Base-by-base conservation (phyloP, 2,329 filamentous ascomycete species). In the Epichloe coenophiala region DNA sequence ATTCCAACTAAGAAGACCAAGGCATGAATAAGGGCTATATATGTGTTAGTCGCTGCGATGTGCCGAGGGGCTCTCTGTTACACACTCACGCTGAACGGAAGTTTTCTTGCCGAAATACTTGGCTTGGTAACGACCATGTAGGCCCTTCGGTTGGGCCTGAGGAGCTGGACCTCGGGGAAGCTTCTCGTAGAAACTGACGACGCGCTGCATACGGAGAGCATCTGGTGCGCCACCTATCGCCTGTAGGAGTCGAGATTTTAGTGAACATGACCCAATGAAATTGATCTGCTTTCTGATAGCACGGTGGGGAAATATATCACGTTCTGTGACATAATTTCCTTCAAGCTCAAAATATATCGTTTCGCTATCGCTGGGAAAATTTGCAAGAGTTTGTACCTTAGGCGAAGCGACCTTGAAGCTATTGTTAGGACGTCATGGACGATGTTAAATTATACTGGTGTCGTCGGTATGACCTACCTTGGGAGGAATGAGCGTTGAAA, bases 101-200 rank as follows among this genome's bases (percentile, higher is more conserved):
- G 87, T 71, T 70, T 96, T 96, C 78, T 95, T 91, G 74, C 90
- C 90, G 68, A 98, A 95, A 81, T 98, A 90, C 71, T 80, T 81
- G 61, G 79, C 80, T 71, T 93, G 87, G 79, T 98, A 98, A 71
- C 88, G 81, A 65, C 84, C 86, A 64, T 95, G 73, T 55, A 95
- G 75, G 62, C 93, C 91, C 65, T 81, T 86, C 59, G 85, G 71
- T 79, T 95, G 82, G 61, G 81, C 71, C 71, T 88, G 83, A 63
- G 93, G 90, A 64, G 90, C 90, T 61, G 87, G 72, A 62, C 93
- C 94, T 66, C 90, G 88, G 67, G 94, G 93, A 54, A 98, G 88
- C 73, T 91, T 94, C 77, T 94, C 88, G 81, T 98, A 98, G 81
- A 98, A 97, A 76, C 80, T 88, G 71, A 97, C 91, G 62, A 98